Evolutionary conservation across 306 rosid species (phyloP).

Genomic region (Leucaena leucocephala): DNA sequence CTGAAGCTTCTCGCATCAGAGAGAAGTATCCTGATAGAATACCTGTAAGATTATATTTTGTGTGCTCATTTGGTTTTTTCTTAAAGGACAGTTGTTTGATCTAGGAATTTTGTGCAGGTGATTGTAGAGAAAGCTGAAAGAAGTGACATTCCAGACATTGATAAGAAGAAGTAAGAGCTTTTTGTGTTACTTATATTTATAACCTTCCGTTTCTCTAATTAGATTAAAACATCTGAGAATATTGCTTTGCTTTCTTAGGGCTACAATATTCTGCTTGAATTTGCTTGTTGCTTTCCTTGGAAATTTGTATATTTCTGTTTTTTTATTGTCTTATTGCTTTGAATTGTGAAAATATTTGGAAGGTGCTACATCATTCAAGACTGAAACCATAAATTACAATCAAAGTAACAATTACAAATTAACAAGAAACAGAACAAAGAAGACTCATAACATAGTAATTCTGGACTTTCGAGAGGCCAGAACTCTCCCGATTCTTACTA

Average conservation of each 20-base stretch:
- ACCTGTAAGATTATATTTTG: conserved; percentile 58
- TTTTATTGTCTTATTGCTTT: neutral
- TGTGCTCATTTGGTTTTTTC: conserved; percentile 7
- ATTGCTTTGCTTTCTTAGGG: neutral
- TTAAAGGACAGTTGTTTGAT: conserved; percentile 20
- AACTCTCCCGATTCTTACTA: neutral
- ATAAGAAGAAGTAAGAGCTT: conserved; percentile 76
- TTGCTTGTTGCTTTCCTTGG: neutral
- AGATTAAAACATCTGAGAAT: neutral
- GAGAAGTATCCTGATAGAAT: conserved; percentile 87
- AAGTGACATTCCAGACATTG: conserved; percentile 79
- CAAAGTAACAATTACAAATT: no score
- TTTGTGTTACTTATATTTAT: neutral
- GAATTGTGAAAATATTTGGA: neutral
- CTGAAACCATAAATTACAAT: no score
- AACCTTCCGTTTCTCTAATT: neutral
- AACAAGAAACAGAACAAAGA: neutral
- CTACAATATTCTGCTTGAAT: no score
- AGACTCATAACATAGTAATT: no score
- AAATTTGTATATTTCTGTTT: neutral
- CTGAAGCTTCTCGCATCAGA: conserved; percentile 53
- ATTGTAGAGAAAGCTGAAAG: conserved; percentile 90
- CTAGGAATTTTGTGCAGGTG: conserved; percentile 53
- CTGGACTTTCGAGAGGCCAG: neutral
- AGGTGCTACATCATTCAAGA: conserved; percentile 2